Base-by-base conservation (phyloP, 768 basidiomycete genomes). In the Kwoniella sp. region DNA sequence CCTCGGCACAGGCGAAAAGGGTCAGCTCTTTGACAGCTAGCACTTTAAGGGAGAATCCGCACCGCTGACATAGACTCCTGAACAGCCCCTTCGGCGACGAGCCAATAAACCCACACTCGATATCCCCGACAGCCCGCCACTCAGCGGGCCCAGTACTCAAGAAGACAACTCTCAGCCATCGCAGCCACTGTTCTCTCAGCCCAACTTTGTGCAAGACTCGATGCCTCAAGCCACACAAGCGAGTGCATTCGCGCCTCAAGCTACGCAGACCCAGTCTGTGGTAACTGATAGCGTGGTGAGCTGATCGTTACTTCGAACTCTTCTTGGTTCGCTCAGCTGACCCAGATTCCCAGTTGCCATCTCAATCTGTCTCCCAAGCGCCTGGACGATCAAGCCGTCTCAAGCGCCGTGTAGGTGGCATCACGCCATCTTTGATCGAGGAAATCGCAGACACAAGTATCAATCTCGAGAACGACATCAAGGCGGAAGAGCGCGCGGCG, bases 331-430 rank as follows among this genome's bases (percentile, higher is more conserved):
- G n/a, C n/a, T n/a, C n/a, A n/a, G n/a, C n/a, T n/a, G n/a, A n/a
- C 13, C 51, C 25, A 52, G 12, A n/a, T 45, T 11, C 13, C 9
- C 25, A 62, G 59, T 53, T 58, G 54, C 63, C 58, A 12, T 56
- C 64, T n/a, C 53, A 63, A 38, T 55, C 62, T 9, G 20, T 63
- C 17, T 50, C 60, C 11, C 51, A 51, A 15, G 15, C 22, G 4
- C 20, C 38, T 15, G 56, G 37, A 23, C 4, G 34, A 58, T 31
- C 57, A 26, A 41, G 52, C 23, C 65, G 66, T 15, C 63, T 72
- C 4, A 71, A 70, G 37, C 71, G 73, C 17, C 68, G 73, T 41
- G 71, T 59, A 8, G 68, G 70, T 7, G 58, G 63, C 8, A 37
- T 30, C 25, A 41, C 58, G 37, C 63, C 63, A 13, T 65, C 63